Evolutionary conservation across 208 protist species (phyloP), one percentile per base, ranked within the genome.

Genomic region (Crithidia sp.): DNA sequence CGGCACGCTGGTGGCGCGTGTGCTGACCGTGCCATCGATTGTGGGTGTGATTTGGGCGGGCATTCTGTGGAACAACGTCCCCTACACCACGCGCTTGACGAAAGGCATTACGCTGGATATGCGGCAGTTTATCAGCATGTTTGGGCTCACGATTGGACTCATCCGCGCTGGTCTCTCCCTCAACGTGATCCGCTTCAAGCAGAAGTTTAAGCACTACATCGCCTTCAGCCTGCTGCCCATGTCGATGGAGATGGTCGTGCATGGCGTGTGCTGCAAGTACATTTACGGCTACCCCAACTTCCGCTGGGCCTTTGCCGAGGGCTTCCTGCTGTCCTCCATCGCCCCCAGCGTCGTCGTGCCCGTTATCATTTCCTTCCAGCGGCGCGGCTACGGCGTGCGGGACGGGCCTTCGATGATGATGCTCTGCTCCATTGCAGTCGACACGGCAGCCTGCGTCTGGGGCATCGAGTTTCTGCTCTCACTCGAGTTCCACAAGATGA

Each of bases 361-460:
- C 36, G 69, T 77, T 14, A 68, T 91, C 64, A 88, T 91, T 50
- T 61, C 82, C 4, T 74, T 84, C 54, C 86, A 88, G 65, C 55
- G 65, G 13, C 73, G 77, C 49, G 86, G 86, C 50, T 88, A 86
- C 71, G 76, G 77, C 28, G 81, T 79, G 71, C 66, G 69, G 17
- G 81, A 82, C n/a, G 86, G 86, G 28, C 83, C 86, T 28, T 73
- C 77, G 9, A 85, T 84, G 80, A 83, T 91, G 79, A 81, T 91
- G 62, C 83, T 91, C 39, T 79, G 77, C 55, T 82, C 72, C 70
- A 76, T 86, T 56, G 68, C 78, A 5, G 57, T 88, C 28, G 86
- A 91, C 55, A 81, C 82, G 19, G 74, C 78, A 9, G 17, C 81
- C 12, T 84, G 83, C 57, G 71, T 88, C 6, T 88, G 79, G 77